A percentile compares a stretch with the other conserved stretches of the same genome.
Conservation (phyloP, 208 protist species). For the Strigomonas culicis region DNA sequence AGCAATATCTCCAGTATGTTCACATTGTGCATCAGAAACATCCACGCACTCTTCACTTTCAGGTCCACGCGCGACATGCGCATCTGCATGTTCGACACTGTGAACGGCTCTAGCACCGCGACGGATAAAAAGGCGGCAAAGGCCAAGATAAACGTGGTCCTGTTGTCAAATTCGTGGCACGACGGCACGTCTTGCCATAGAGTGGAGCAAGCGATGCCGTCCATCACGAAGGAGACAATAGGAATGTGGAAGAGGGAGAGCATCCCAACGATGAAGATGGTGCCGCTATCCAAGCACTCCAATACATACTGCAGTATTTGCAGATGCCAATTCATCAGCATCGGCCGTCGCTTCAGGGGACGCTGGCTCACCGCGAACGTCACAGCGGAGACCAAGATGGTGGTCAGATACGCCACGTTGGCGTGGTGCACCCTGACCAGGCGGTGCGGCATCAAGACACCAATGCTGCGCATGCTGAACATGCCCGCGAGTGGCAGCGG, state of each 20-base stretch:
- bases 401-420: constrained; percentile 22
- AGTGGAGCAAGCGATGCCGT: constrained; percentile 62
- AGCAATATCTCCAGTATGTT: constrained; percentile 42
- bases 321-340: constrained; percentile 9
- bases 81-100: constrained; percentile 31
- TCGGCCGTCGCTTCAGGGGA: constrained; percentile 1
- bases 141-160: constrained; percentile 25
- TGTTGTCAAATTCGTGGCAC: constrained; percentile 25
- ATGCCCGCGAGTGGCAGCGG: constrained; percentile 43
- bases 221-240: constrained; percentile 42
- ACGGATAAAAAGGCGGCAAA: constrained; percentile 27
- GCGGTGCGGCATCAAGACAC: constrained; percentile 62
- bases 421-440: constrained; percentile 14
- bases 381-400: constrained; percentile 14
- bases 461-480: constrained; percentile 44
- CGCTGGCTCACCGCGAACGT: constrained; percentile 9
- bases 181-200: constrained; percentile 49
- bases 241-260: constrained; percentile 42
- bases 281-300: constrained; percentile 26
- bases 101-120: constrained; percentile 35
- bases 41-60: constrained; percentile 29
- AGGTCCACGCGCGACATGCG: constrained; percentile 43
- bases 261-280: constrained; percentile 27
- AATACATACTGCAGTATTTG: constrained; percentile 20
- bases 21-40: constrained; percentile 33